Conservation (phyloP, 164 flowering plant genomes). For the Annona cherimola region DNA sequence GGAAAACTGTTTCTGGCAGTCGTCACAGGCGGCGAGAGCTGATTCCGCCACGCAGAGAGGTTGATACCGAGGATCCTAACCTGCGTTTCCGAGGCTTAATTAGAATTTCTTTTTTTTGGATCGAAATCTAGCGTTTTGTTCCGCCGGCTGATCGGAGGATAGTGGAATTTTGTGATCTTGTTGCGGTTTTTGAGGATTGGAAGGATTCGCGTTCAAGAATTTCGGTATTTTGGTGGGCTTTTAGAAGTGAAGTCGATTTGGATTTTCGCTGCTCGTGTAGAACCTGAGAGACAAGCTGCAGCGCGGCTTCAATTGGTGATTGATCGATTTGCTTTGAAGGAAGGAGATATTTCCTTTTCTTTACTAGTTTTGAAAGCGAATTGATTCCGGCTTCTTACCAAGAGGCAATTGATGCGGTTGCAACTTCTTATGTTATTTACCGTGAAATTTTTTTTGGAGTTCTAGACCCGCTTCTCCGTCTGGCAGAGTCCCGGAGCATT, state of each 20-base stretch:
- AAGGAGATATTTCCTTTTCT: too few species aligned
- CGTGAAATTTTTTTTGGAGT: too few species aligned
- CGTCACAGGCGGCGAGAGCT: not conserved
- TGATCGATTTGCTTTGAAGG: too few species aligned
- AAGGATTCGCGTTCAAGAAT: not conserved
- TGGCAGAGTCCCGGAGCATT: not conserved
- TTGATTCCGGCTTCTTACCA: too few species aligned
- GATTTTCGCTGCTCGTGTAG: not conserved
- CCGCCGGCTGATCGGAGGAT: not conserved
- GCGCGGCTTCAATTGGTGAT: too few species aligned
- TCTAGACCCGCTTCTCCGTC: not conserved
- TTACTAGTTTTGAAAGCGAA: too few species aligned
- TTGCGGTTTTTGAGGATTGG: not conserved
- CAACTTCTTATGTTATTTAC: not conserved
- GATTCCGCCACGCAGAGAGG: not conserved
- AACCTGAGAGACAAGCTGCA: not conserved
- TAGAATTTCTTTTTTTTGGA: not conserved
- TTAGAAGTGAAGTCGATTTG: not conserved
- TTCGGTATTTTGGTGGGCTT: not conserved
- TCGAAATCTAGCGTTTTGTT: not conserved
- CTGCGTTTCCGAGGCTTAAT: constrained; percentile 1
- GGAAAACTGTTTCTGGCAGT: not conserved
- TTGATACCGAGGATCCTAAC: not conserved
- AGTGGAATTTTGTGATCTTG: not conserved
- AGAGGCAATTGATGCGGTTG: not conserved